Evolutionary conservation across 2,329 filamentous ascomycete genomes (phyloP).

Genomic region (Ceratocystis harringtonii): DNA sequence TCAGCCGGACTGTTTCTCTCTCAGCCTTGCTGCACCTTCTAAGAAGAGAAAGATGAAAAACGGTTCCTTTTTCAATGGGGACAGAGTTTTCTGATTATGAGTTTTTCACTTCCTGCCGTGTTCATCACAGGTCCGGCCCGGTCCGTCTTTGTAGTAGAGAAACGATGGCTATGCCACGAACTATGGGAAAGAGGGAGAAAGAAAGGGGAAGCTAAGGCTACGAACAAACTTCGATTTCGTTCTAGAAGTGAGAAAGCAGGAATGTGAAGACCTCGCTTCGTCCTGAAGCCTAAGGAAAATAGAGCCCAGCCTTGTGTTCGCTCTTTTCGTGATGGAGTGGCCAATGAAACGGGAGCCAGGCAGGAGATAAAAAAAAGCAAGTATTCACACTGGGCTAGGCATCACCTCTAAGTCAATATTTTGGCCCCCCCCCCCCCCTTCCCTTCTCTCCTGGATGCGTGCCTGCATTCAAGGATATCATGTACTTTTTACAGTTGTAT

Average conservation of each 20-base stretch:
- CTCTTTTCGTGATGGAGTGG: background rate
- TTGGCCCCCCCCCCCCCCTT: too few relatives aligned
- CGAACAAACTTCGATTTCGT: background rate
- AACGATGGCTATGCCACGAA: background rate
- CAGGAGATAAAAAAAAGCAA: too few relatives aligned
- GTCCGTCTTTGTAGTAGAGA: background rate
- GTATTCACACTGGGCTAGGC: too few relatives aligned
- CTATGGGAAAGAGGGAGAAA: background rate
- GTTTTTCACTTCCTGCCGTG: background rate
- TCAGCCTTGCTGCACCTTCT: background rate
- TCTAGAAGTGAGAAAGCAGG: slow-evolving; percentile 3
- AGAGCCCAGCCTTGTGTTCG: background rate
- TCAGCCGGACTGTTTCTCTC: background rate
- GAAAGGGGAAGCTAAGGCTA: background rate
- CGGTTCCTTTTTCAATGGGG: background rate
- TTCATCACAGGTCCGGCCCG: background rate
- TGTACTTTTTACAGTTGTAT: too few relatives aligned
- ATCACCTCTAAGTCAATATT: too few relatives aligned
- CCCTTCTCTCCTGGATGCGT: too few relatives aligned
- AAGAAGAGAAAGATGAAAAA: background rate
- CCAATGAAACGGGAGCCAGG: background rate
- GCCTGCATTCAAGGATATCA: too few relatives aligned
- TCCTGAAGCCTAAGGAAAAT: background rate
- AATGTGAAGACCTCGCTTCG: background rate
- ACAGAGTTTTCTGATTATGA: background rate